These are phyloP conservation scores for Penicillium sclerotiorum DNA, from an alignment of 2,329 filamentous ascomycete species.

Conservation along the genomic window DNA sequence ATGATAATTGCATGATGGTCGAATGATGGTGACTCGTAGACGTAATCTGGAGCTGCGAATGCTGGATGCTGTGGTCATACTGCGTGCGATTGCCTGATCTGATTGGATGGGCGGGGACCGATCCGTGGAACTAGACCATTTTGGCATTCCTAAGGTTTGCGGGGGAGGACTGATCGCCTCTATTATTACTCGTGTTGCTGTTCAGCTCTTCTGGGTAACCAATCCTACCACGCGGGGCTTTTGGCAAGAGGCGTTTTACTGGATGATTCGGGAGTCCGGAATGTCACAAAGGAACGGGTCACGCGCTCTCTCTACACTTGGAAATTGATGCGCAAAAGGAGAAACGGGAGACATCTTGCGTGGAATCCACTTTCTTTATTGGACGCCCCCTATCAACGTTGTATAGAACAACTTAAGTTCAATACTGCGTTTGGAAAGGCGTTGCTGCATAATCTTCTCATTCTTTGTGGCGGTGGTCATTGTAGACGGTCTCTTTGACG, in stretches of 20 bases:
- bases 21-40: constrained; percentile 18
- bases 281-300: neutral
- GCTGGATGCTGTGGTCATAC: constrained; percentile 17
- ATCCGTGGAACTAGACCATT: constrained; percentile 8
- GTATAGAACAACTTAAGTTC: too few species aligned
- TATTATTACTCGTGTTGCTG: neutral
- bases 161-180: neutral
- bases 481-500: too few species aligned
- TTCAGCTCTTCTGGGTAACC: neutral
- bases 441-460: too few species aligned
- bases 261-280: neutral
- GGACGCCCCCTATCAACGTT: neutral
- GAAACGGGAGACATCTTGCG: too few species aligned
- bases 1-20: constrained; percentile 5
- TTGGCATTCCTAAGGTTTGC: constrained; percentile 6
- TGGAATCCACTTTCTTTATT: neutral
- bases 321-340: neutral
- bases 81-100: constrained; percentile 9
- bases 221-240: constrained; percentile 1
- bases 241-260: neutral
- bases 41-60: constrained; percentile 11
- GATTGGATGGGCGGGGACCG: constrained; percentile 7
- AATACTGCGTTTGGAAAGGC: too few species aligned
- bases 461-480: too few species aligned
- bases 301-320: neutral